Base-by-base conservation (phyloP, 2,329 filamentous ascomycete genomes). In the Colletotrichum australisinense region DNA sequence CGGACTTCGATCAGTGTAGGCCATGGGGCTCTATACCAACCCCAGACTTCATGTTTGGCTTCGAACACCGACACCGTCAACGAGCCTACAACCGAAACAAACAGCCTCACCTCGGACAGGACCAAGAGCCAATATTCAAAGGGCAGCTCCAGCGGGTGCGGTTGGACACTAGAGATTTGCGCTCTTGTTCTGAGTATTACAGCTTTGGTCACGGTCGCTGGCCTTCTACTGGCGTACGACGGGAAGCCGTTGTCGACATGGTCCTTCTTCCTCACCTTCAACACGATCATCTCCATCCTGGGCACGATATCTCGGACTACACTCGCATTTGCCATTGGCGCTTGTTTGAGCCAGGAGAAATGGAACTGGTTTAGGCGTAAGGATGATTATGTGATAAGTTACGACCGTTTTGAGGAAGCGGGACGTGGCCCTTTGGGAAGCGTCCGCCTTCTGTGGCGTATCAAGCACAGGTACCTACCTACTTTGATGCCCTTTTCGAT, bases 361-460 rank as follows among this genome's bases (percentile, higher is more conserved):
- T 72, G 69, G 69, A 62, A 72, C 11, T 67, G 46, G 63, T 72
- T 24, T 5, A 28, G 14, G 12, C 19, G 19, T 14, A 35, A n/a
- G 3, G 16, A 24, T 1, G 69, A 58, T n/a, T 4, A 5, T 5
- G 9, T 68, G 1, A 38, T 63, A 6, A 52, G 14, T 4, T 72
- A 63, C 5, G 64, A 63, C 4, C 49, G 69, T 0, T 72, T 68
- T 6, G 64, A 72, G 12, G 69, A 72, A 32, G 63, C 69, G 0
- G 62, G 67, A 7, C 57, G 52, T 1, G 64, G 64, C 8, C 64
- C 69, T 1, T 58, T 49, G 57, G 69, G 69, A 4, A 69, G 69
- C 14, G 5, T 46, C 2, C 57, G 49, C 0, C 24, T 72, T 6
- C 35, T 63, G 1, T 63, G 63, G 64, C 53, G 58, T n/a, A 42